Evolutionary conservation across 371 early-diverging fungal genomes (phyloP), one percentile per base, ranked within the genome.

Genomic region (Apophysomyces trapeziformis): DNA sequence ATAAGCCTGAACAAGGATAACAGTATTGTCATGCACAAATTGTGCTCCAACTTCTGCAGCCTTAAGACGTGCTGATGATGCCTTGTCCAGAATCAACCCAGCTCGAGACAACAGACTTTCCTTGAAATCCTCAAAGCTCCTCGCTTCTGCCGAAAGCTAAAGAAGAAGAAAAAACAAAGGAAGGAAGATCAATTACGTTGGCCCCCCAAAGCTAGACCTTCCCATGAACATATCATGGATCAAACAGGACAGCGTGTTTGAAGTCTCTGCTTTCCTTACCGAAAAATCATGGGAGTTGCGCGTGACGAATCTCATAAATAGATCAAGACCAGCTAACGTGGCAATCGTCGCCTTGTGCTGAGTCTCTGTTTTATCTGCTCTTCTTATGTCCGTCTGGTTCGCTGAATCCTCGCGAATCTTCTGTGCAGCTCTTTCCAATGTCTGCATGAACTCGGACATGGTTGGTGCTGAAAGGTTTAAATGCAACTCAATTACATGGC

Each of bases 1-100:
- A 70, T 95, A 96, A 32, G 96, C 95, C 76, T 98, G 98, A 7
- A 97, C 87, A n/a, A 99, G 81, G 64, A 99, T 89, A 7, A 88
- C 88, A 14, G 88, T 83, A 72, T 95, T 92, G 69, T 96, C 96
- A 69, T 92, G 89, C 67, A 97, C 92, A 69, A 96, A 95, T 60
- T 92, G 90, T 16, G 90, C 80, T n/a, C 95, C 97, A 59, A 91
- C 74, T 57, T 85, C 87, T 5, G 96, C 95, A 57, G 95, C 92
- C 65, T 83, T 85, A 41, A 91, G 86, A 45, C 96, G 86, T 60
- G 87, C 89, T 38, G 76, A 78, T 36, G 82, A 84, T 0, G 93
- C 93, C 54, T 90, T 90, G 54, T 88, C 85, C 26, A 94, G 80
- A 78, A 95, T 90, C 60, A 87, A 74, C 43, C 88, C 81, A 5